Conservation (phyloP, 2,329 filamentous ascomycete genomes). For the Pestalotiopsis sp. region DNA sequence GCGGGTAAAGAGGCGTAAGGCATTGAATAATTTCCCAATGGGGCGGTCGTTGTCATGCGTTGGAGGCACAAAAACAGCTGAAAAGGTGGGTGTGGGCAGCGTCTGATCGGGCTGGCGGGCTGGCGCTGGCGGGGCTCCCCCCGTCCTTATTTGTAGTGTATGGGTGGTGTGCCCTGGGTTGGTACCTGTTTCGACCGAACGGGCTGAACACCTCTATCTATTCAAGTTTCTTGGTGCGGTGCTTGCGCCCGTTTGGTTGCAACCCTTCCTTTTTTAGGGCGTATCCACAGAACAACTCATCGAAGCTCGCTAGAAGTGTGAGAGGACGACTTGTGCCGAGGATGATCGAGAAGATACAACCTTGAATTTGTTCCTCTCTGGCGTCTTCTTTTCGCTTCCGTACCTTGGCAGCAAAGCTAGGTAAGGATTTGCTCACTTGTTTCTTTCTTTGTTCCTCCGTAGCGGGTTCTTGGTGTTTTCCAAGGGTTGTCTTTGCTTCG, state of each 20-base stretch:
- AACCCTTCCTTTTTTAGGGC: not conserved
- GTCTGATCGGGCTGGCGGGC: not conserved
- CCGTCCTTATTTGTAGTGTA: not conserved
- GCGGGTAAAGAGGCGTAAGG: constrained; percentile 34
- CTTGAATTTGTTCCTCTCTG: not conserved
- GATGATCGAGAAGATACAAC: not conserved
- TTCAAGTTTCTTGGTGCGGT: not conserved
- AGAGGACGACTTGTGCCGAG: not conserved
- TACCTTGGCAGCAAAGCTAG: not conserved
- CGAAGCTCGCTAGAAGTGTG: constrained; percentile 36
- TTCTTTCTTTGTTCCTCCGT: not conserved
- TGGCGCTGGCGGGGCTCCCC: not conserved
- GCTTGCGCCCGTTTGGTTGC: not conserved
- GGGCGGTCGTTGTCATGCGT: constrained; percentile 45
- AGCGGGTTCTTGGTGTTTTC: not conserved
- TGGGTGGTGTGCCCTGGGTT: no score
- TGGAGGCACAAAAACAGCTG: not conserved
- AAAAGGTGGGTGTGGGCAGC: not conserved
- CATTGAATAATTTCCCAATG: constrained; percentile 48
- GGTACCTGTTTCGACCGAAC: no score
- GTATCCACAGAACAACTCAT: constrained; percentile 44
- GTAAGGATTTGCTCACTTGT: not conserved
- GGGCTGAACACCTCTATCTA: not conserved
- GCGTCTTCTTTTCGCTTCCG: not conserved
- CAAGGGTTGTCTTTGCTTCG: no score